These are phyloP conservation scores for Penicillium occitanis DNA, from an alignment of 2,329 filamentous ascomycete species.

Conservation along the genomic window DNA sequence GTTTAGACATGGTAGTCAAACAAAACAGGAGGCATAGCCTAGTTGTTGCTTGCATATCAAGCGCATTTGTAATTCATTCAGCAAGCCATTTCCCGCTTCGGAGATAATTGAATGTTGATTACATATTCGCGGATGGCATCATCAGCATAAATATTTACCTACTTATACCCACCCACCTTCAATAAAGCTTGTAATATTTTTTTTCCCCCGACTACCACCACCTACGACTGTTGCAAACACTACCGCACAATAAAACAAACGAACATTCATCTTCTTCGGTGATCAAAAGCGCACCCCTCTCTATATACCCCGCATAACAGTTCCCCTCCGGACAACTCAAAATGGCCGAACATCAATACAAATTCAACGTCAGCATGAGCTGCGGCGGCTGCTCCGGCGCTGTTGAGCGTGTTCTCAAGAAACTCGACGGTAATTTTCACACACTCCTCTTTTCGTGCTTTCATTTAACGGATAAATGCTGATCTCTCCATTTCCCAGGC, in stretches of 20 bases:
- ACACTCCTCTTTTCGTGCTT: background rate
- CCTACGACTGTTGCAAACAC: background rate
- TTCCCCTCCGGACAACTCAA: background rate
- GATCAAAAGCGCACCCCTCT: background rate
- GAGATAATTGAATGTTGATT: background rate
- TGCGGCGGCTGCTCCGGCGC: conserved; percentile 96
- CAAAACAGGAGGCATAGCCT: background rate
- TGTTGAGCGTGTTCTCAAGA: conserved; percentile 86
- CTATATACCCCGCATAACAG: background rate
- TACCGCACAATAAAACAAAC: background rate
- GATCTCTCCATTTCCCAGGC: conserved; percentile 51
- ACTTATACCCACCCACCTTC: background rate
- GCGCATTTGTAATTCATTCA: conserved; percentile 5
- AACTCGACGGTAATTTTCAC: conserved; percentile 68
- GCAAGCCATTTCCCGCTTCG: background rate
- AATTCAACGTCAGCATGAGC: conserved; percentile 91
- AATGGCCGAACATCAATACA: conserved; percentile 86
- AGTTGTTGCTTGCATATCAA: background rate
- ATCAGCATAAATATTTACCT: conserved; percentile 8
- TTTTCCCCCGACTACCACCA: background rate
- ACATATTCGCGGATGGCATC: conserved; percentile 12
- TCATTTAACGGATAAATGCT: background rate
- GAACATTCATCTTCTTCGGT: background rate
- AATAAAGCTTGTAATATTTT: background rate
- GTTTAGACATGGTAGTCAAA: background rate